These are phyloP conservation scores for Pythium sp. DNA, from an alignment of 352 stramenopile species.

Conservation along the genomic window DNA sequence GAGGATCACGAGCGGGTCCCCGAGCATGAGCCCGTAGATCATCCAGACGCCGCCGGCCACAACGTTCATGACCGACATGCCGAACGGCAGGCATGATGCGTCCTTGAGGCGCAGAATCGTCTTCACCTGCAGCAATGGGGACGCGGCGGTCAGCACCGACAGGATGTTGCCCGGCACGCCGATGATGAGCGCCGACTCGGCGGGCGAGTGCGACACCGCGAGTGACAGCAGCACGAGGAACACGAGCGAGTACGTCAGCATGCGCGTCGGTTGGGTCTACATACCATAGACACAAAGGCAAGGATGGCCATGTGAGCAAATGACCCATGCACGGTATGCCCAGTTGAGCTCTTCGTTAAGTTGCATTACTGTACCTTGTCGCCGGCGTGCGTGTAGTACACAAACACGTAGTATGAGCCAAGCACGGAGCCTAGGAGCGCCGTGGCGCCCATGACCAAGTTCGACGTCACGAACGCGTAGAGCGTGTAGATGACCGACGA, in stretches of 20 bases:
- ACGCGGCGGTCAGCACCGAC: constrained; percentile 65
- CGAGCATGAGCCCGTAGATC: constrained; percentile 64
- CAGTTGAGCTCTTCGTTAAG: background rate
- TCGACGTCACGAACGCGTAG: constrained; percentile 63
- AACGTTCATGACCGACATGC: constrained; percentile 82
- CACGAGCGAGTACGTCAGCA: constrained; percentile 43
- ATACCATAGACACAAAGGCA: background rate
- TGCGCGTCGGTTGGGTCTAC: constrained; percentile 33
- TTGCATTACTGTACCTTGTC: constrained; percentile 26
- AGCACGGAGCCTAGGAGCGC: constrained; percentile 53
- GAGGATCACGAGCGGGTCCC: constrained; percentile 59
- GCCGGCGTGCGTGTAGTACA: constrained; percentile 58
- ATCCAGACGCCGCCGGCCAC: constrained; percentile 64
- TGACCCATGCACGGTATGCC: background rate
- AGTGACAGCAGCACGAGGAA: constrained; percentile 51
- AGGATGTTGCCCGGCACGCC: constrained; percentile 73
- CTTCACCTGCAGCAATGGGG: constrained; percentile 67
- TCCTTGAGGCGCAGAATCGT: constrained; percentile 60
- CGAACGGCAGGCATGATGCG: constrained; percentile 64
- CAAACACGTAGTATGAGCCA: constrained; percentile 65
- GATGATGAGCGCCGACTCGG: constrained; percentile 61
- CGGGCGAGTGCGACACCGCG: constrained; percentile 40
- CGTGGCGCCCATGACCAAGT: constrained; percentile 56
- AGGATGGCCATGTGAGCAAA: background rate
- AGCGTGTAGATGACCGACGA: constrained; percentile 82